A percentile compares a stretch with the other conserved stretches of the same genome.
These are phyloP conservation scores for Penicillium sclerotiorum DNA, from an alignment of 2,329 filamentous ascomycete species.

Conservation along the genomic window DNA sequence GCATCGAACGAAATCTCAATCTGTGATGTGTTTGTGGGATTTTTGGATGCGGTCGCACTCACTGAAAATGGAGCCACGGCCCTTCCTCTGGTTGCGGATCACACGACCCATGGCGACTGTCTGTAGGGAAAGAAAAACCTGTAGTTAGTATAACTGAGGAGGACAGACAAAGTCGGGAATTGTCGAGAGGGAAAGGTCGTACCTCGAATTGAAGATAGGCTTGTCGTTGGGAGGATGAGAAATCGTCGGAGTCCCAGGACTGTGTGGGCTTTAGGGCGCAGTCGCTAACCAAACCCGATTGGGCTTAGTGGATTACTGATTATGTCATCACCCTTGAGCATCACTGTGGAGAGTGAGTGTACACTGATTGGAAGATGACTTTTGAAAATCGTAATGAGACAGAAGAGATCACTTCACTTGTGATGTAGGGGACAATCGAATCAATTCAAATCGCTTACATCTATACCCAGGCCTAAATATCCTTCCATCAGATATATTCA, in stretches of 20 bases:
- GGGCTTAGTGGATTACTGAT: conserved; percentile 32
- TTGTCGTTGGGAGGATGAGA: conserved; percentile 47
- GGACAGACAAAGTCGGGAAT: conserved; percentile 27
- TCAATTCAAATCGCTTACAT: no score
- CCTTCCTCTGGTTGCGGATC: conserved; percentile 77
- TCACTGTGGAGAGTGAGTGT: no score
- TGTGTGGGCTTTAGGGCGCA: conserved; percentile 51
- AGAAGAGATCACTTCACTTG: no score
- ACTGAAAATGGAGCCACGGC: conserved; percentile 78
- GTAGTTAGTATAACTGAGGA: conserved; percentile 38
- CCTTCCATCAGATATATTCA: no score
- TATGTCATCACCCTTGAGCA: conserved; percentile 4
- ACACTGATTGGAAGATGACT: no score
- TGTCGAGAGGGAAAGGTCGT: conserved; percentile 39
- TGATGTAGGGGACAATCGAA: no score
- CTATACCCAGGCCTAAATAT: no score
- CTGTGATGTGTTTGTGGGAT: conserved; percentile 18
- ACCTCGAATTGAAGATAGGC: conserved; percentile 48
- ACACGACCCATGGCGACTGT: conserved; percentile 65
- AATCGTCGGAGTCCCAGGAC: conserved; percentile 41
- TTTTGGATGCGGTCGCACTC: conserved; percentile 50
- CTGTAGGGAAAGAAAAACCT: conserved; percentile 35
- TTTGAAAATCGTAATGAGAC: no score
- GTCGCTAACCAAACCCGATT: conserved; percentile 50
- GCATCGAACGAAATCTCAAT: conserved; percentile 20